Conservation (phyloP, 345 rosid genomes). For the Iberis pinnata region DNA sequence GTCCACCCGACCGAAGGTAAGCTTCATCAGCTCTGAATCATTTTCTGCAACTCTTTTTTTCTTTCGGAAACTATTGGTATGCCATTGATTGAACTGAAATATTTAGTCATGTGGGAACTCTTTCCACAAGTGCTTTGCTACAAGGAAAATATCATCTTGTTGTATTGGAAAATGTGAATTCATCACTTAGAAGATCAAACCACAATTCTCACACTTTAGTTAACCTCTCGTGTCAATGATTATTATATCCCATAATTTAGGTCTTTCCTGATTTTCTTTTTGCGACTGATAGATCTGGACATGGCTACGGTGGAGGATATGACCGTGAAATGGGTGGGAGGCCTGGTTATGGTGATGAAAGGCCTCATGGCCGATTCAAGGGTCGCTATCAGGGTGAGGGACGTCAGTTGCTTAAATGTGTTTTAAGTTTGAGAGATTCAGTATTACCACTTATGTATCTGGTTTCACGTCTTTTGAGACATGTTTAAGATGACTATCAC, state of each 20-base stretch:
- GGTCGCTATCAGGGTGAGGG: constrained; percentile 69
- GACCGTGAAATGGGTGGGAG: constrained; percentile 87
- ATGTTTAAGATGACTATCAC: constrained; percentile 1
- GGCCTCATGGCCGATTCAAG: constrained; percentile 62
- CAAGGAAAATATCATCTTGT: too few relatives aligned
- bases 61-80: not conserved
- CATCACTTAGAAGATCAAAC: not conserved
- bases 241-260: not conserved
- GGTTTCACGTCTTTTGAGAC: constrained; percentile 11
- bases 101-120: not conserved
- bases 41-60: not conserved
- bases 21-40: not conserved
- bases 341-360: constrained; percentile 62
- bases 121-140: not conserved
- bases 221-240: not conserved
- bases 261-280: not conserved
- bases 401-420: constrained; percentile 6
- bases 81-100: not conserved
- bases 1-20: constrained; percentile 75
- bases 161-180: not conserved
- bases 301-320: constrained; percentile 68
- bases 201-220: not conserved
- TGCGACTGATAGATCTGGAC: constrained; percentile 54
- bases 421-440: constrained; percentile 38
- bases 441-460: constrained; percentile 22